Conservation (phyloP, 108 stramenopile species). For the Skeletonema costatum region DNA sequence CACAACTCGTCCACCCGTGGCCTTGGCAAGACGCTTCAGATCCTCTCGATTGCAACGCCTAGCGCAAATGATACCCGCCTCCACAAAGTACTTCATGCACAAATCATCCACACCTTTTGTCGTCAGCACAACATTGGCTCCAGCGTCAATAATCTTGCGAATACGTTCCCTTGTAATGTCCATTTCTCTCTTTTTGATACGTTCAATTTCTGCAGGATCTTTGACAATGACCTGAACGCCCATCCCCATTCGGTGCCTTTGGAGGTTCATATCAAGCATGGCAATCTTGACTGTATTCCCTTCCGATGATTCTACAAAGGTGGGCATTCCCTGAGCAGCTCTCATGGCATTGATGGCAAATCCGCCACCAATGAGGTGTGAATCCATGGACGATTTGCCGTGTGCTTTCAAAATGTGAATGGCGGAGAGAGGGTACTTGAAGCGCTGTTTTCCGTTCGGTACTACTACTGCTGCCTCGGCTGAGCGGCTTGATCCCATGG, state of each 20-base stretch:
- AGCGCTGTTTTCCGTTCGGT: constrained; percentile 42
- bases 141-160: constrained; percentile 95
- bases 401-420: constrained; percentile 99
- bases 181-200: constrained; percentile 97
- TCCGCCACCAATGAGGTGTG: constrained; percentile 91
- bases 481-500: constrained; percentile 36
- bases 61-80: constrained; percentile 96
- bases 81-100: constrained; percentile 99
- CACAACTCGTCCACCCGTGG: constrained; percentile 95
- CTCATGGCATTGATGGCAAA: constrained; percentile 96
- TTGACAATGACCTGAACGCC: constrained; percentile 94
- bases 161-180: constrained; percentile 99
- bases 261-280: constrained; percentile 98
- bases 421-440: constrained; percentile 93
- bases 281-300: constrained; percentile 89
- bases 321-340: constrained; percentile 98
- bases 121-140: constrained; percentile 97
- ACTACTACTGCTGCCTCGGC: constrained; percentile 17
- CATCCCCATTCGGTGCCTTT: constrained; percentile 99
- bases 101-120: constrained; percentile 99
- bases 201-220: constrained; percentile 93
- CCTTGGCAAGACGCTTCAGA: constrained; percentile 97
- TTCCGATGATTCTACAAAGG: constrained; percentile 58
- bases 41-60: constrained; percentile 97
- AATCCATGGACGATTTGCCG: constrained; percentile 94